phyloP scores from a whole-genome alignment of 192 early-diverging fungal genomes.

The Rhizophlyctis rosea region DNA sequence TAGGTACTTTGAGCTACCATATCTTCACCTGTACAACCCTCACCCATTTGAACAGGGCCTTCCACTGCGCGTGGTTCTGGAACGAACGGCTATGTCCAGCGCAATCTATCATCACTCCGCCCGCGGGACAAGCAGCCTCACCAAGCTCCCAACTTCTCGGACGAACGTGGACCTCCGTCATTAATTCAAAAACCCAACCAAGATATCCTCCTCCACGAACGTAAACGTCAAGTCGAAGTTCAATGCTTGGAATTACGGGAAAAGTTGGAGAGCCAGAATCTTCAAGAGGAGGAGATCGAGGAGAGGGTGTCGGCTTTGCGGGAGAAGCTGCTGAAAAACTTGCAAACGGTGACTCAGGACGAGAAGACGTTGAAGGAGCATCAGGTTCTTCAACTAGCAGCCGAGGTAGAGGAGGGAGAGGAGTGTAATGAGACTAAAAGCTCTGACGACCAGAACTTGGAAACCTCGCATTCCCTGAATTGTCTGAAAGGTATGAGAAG shows the following conservation, averaged over 20 bases:
- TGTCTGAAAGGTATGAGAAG: too few relatives aligned
- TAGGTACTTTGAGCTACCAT: too few relatives aligned
- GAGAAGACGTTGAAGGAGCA: conserved; percentile 48
- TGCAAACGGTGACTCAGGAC: conserved; percentile 41
- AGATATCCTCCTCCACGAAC: conserved; percentile 82
- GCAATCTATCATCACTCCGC: conserved; percentile 75
- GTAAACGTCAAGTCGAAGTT: conserved; percentile 84
- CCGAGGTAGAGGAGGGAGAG: conserved; percentile 64
- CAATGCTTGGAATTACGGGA: conserved; percentile 74
- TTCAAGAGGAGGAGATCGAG: conserved; percentile 66
- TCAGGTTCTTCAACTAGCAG: conserved; percentile 69
- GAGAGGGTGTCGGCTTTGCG: conserved; percentile 60
- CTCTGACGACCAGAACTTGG: too few relatives aligned
- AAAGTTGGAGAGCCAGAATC: conserved; percentile 71
- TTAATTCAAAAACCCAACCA: conserved; percentile 58
- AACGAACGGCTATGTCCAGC: conserved; percentile 94
- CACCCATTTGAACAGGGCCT: too few relatives aligned
- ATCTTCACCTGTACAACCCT: too few relatives aligned
- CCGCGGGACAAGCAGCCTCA: conserved; percentile 38
- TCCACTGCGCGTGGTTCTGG: conserved; percentile 58
- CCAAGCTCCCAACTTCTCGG: conserved; percentile 15
- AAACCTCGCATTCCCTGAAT: too few relatives aligned
- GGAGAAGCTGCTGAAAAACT: conserved; percentile 49
- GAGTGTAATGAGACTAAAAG: too few relatives aligned
- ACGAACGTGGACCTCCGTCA: conserved; percentile 36